Base-by-base conservation (phyloP, 345 rosid species). In the Luvunga scandens region DNA sequence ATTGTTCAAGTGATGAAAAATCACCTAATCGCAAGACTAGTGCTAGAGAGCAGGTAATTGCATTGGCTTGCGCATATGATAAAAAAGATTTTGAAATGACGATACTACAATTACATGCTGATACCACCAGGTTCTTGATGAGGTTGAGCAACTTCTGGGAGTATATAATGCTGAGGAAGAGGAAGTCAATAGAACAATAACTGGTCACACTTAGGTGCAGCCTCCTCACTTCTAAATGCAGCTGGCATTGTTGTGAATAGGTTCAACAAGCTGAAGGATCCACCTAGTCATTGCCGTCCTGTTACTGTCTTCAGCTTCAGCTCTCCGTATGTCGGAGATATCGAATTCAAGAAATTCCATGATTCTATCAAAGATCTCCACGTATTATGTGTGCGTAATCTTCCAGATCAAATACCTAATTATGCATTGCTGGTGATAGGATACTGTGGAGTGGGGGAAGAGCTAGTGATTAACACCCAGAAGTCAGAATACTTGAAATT, bases 181-280 rank as follows among this genome's bases (percentile, higher is more conserved):
- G 71, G 95, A 89, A 75, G 70, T 86, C 63, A 90, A 92, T 86
- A 89, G 88, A 65, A 91, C 92, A 0, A 36, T 85, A 70, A 77
- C 89, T 0, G 92, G 95, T 9, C 94, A 89, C 78, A 93, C 86
- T 75, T 91, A 59, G 94, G 94, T 1, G 93, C 83, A 14, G 84
- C 93, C 1, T 73, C 90, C 31, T 88, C 89, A 71, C 83, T 87
- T 33, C 78, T 93, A 42, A 83, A 79, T 27, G 91, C 96, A 7
- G 78, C 80, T 7, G 98, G 91, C 84, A 80, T 93, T 27, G 87
- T 81, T 9, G 57, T 78, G 18, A 84, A 81, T 12, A 79, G 84
- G 62, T 76, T 76, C 61, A 84, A 77, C 79, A 80, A 65, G 73
- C 33, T 61, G 69, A 31, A 73, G 48, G 27, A 31, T n/a, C 74